These are phyloP conservation scores for Pyropia haitanensis DNA, from an alignment of 23 red algal species.

Conservation along the genomic window DNA sequence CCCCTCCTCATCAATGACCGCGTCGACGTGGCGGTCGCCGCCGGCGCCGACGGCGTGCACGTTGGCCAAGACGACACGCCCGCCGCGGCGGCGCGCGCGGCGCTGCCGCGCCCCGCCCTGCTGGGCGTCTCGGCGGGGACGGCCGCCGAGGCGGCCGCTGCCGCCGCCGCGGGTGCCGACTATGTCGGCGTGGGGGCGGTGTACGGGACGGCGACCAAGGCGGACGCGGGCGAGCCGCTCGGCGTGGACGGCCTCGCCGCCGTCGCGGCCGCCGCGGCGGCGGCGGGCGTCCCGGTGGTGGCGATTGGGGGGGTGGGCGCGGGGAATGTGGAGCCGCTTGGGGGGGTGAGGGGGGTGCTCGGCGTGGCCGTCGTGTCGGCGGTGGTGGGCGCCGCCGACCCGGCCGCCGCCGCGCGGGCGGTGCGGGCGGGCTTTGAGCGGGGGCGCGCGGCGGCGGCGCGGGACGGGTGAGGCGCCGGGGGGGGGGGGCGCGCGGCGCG, in stretches of 20 bases:
- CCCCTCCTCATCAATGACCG: slow-evolving; percentile 85
- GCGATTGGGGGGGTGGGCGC: slow-evolving; percentile 79
- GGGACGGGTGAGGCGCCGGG: too few relatives aligned
- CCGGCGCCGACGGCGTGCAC: slow-evolving; percentile 88
- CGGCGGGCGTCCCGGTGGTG: slow-evolving; percentile 52
- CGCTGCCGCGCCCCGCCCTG: slow-evolving; percentile 26
- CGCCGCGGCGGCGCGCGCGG: slow-evolving; percentile 13
- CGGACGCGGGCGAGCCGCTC: slow-evolving; percentile 79
- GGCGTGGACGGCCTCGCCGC: slow-evolving; percentile 29
- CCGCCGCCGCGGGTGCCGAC: slow-evolving; percentile 33
- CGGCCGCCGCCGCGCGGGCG: too few relatives aligned
- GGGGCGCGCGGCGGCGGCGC: too few relatives aligned
- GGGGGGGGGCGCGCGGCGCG: too few relatives aligned
- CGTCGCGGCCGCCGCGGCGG: slow-evolving; percentile 17
- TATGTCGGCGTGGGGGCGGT: slow-evolving; percentile 82
- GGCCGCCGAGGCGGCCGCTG: slow-evolving; percentile 37
- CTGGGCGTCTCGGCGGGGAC: slow-evolving; percentile 76
- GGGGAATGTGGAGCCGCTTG: slow-evolving; percentile 8
- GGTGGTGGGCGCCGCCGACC: too few relatives aligned
- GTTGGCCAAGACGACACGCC: slow-evolving; percentile 90
- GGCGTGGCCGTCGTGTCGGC: too few relatives aligned
- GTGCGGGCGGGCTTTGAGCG: too few relatives aligned
- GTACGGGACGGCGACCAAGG: slow-evolving; percentile 60
- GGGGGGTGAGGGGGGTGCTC: too few relatives aligned
- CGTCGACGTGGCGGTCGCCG: slow-evolving; percentile 50